Conservation (phyloP, 1,139 yeast genomes). For the Debaryomyces singareniensis region DNA sequence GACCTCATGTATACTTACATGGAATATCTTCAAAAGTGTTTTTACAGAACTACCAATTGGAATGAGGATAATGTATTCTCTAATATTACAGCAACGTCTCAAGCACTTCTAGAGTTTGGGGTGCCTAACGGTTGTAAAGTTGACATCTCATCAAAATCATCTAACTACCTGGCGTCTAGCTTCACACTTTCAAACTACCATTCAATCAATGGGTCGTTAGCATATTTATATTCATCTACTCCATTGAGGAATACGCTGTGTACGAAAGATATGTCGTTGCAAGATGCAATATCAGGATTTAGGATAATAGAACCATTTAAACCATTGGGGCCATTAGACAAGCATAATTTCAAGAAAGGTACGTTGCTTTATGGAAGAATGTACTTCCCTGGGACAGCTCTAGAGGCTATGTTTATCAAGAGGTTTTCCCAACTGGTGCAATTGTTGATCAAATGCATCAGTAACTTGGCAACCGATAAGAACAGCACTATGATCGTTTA, state of each 20-base stretch:
- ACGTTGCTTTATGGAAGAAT: constrained; percentile 65
- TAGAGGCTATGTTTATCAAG: constrained; percentile 84
- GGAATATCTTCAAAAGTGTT: constrained; percentile 76
- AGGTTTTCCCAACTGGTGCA: constrained; percentile 58
- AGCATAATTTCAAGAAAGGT: constrained; percentile 6
- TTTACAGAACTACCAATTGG: constrained; percentile 68
- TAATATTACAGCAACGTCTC: constrained; percentile 63
- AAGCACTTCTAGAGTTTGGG: constrained; percentile 64
- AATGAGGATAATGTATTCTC: constrained; percentile 71
- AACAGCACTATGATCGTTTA: constrained; percentile 62
- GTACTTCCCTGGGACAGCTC: constrained; percentile 80
- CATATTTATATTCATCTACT: constrained; percentile 70
- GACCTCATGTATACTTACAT: constrained; percentile 65
- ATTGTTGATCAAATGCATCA: constrained; percentile 65
- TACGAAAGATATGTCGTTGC: constrained; percentile 53
- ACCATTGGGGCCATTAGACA: constrained; percentile 1
- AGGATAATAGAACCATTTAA: constrained; percentile 37
- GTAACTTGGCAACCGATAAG: constrained; percentile 54
- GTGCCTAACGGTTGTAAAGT: constrained; percentile 67
- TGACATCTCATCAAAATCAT: constrained; percentile 66
- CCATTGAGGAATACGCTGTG: constrained; percentile 48
- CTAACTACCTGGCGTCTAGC: constrained; percentile 68
- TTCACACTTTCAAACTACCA: constrained; percentile 66
- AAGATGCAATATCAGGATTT: constrained; percentile 77
- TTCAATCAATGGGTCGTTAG: constrained; percentile 71